These are phyloP conservation scores for Zymoseptoria passerinii DNA, from an alignment of 2,329 filamentous ascomycete species.

Conservation along the genomic window DNA sequence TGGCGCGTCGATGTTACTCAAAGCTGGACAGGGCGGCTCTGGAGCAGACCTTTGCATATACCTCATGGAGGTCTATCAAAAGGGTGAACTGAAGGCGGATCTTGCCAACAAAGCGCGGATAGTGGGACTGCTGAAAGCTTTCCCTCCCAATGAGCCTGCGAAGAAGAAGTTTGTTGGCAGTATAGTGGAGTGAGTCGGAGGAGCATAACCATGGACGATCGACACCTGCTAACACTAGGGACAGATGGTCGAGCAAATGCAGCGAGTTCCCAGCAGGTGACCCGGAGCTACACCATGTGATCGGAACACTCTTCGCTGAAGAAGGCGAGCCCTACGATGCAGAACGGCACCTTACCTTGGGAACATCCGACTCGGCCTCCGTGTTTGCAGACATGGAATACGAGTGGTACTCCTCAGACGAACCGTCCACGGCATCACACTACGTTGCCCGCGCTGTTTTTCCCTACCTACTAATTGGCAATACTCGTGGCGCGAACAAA, in stretches of 20 bases:
- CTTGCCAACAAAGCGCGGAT: slow-evolving; percentile 64
- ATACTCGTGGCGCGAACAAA: slow-evolving; percentile 79
- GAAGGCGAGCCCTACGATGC: slow-evolving; percentile 91
- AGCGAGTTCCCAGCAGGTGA: slow-evolving; percentile 87
- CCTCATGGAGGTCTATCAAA: slow-evolving; percentile 82
- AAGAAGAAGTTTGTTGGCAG: slow-evolving; percentile 87
- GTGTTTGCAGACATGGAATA: slow-evolving; percentile 79
- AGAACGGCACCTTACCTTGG: slow-evolving; percentile 79
- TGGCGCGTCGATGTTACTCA: slow-evolving; percentile 76
- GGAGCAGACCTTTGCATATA: slow-evolving; percentile 84
- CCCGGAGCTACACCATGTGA: slow-evolving; percentile 87
- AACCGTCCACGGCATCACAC: slow-evolving; percentile 74
- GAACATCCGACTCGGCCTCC: slow-evolving; percentile 79
- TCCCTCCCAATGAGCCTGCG: slow-evolving; percentile 75
- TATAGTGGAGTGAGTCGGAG: slow-evolving; percentile 57
- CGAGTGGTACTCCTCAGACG: slow-evolving; percentile 84
- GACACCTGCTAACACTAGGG: neutral
- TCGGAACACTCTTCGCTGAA: slow-evolving; percentile 79
- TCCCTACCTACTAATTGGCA: slow-evolving; percentile 83
- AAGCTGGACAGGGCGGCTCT: slow-evolving; percentile 86
- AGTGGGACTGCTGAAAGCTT: slow-evolving; percentile 69
- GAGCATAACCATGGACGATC: neutral
- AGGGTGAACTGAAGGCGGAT: slow-evolving; percentile 72
- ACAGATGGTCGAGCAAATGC: slow-evolving; percentile 75
- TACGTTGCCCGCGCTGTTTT: slow-evolving; percentile 83